phyloP scores from a whole-genome alignment of 2,329 filamentous ascomycete species.

The Ilyonectria sp. region DNA sequence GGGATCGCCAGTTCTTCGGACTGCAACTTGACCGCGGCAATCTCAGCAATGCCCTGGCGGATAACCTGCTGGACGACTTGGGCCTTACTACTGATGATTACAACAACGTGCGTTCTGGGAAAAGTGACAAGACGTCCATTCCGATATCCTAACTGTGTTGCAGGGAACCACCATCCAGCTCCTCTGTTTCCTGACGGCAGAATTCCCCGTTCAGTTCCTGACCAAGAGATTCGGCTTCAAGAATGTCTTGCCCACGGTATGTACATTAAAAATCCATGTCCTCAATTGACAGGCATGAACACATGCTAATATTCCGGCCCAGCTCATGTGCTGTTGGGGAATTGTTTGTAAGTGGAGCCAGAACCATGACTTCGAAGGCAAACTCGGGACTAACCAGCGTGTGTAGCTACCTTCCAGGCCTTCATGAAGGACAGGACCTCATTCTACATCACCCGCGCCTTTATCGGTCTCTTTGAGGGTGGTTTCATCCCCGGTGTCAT shows the following conservation, averaged over 20 bases:
- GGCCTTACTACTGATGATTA: constrained; percentile 66
- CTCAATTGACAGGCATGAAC: no score
- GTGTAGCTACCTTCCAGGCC: constrained; percentile 60
- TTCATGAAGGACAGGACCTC: constrained; percentile 63
- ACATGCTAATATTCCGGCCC: background rate
- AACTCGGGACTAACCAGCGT: constrained; percentile 51
- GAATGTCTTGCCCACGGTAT: constrained; percentile 63
- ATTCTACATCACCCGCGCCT: constrained; percentile 66
- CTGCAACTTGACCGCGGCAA: constrained; percentile 77
- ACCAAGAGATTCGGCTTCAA: constrained; percentile 67
- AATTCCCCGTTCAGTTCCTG: constrained; percentile 31
- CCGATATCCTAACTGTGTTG: constrained; percentile 6
- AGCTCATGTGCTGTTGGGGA: constrained; percentile 66
- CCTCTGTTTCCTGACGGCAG: constrained; percentile 62
- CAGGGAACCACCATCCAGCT: constrained; percentile 70
- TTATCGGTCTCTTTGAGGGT: constrained; percentile 69
- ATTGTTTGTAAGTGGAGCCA: constrained; percentile 54
- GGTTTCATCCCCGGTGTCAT: constrained; percentile 74
- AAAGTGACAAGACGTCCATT: no score
- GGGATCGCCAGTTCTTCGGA: constrained; percentile 66
- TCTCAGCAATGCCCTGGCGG: constrained; percentile 72
- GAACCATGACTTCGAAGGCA: background rate
- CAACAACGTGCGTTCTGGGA: constrained; percentile 60
- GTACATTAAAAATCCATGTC: background rate
- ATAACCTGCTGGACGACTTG: constrained; percentile 72